Evolutionary conservation across 108 stramenopile species (phyloP), one percentile per base, ranked within the genome.

Genomic region (Aurantiochytrium sp.): DNA sequence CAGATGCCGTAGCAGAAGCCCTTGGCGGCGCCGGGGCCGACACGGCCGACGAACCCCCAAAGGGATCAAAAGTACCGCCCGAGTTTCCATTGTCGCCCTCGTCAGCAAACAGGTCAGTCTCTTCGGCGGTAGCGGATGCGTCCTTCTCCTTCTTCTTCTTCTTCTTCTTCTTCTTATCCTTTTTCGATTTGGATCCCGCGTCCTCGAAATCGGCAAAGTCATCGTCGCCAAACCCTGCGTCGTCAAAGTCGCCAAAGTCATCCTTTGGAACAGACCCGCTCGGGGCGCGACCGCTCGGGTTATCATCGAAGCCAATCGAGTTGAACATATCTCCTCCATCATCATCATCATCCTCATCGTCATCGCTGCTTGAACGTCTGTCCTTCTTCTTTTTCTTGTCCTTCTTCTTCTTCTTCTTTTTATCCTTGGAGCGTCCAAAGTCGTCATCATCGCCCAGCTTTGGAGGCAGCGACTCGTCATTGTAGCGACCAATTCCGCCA

Each of bases 211-310:
- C 5, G 76, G 3, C 76, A 53, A 47, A 47, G n/a, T 25, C 45
- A 23, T 53, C 51, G 28, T 47, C 49, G 25, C 28, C 76, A 53
- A 47, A 47, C 8, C 76, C 51, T 8, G 10, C 45, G 76, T 28
- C 76, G 51, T 28, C 76, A 83, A 83, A 83, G 76, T 83, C 76
- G 49, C 76, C 76, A 53, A 83, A 83, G 76, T 83, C 76, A 28
- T 83, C 76, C 4, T 83, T 69, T 14, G 64, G 64, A 12, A 69
- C 64, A 6, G 64, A 69, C 42, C 64, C 64, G 64, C 64, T 69
- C 42, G 25, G 25, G 25, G 64, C 64, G 42, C 64, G 64, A 18
- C 64, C 64, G 1, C 64, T 69, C 35, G 64, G 64, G 10, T 69
- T 23, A 18, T 69, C 64, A 1, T 69, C 64, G 64, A 69, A 69